Evolutionary conservation across 2,329 filamentous ascomycete genomes (phyloP).

Genomic region (Atkinsonella texensis): DNA sequence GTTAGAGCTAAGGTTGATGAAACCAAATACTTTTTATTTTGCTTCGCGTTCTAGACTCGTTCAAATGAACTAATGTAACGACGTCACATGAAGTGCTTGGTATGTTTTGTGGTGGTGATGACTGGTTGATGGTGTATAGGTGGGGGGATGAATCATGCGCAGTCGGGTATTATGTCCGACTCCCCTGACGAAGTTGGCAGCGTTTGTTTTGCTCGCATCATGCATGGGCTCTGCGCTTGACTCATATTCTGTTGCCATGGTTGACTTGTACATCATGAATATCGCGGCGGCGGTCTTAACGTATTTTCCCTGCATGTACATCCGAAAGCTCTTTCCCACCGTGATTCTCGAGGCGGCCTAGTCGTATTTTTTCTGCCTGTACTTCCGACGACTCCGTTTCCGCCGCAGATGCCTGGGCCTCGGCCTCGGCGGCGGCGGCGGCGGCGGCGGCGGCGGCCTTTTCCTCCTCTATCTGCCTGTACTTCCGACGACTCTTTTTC

Average conservation of each 20-base stretch:
- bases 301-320: too few species aligned
- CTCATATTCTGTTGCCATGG: neutral
- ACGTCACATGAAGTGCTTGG: neutral
- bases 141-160: neutral
- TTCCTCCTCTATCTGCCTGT: conserved; percentile 46
- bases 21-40: conserved; percentile 37
- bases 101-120: neutral
- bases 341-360: conserved; percentile 16
- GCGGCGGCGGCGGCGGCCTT: conserved; percentile 17
- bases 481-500: conserved; percentile 79
- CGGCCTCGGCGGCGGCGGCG: conserved; percentile 5
- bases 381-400: too few species aligned
- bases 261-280: neutral
- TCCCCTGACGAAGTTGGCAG: neutral
- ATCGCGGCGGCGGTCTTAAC: neutral
- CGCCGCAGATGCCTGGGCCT: too few species aligned
- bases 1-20: conserved; percentile 44
- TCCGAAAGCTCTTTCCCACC: too few species aligned
- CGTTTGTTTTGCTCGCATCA: neutral
- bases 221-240: neutral
- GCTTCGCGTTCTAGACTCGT: conserved; percentile 25
- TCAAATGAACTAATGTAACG: conserved; percentile 8
- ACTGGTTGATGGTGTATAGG: neutral
- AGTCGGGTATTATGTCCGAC: neutral
- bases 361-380: conserved; percentile 24